phyloP scores from a whole-genome alignment of 306 rosid genomes.

The Begonia fuchsioides region DNA sequence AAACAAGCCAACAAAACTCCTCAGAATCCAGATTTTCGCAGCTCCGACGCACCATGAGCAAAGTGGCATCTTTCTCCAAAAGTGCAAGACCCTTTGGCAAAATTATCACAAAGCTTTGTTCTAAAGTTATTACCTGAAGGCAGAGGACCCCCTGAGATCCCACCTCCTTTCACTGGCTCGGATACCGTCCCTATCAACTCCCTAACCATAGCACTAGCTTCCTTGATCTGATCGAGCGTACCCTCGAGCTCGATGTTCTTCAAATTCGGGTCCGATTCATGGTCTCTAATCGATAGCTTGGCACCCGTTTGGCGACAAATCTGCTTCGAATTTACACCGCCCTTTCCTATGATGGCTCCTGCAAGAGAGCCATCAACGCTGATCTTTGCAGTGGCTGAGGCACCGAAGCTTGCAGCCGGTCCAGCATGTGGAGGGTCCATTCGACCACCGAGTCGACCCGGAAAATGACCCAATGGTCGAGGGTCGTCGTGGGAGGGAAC shows the following conservation, averaged over 20 bases:
- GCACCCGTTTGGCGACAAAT: slow-evolving; percentile 97
- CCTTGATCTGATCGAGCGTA: slow-evolving; percentile 73
- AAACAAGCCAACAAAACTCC: background rate
- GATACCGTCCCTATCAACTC: slow-evolving; percentile 51
- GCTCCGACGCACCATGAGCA: slow-evolving; percentile 76
- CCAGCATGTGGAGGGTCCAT: slow-evolving; percentile 49
- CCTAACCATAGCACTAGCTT: slow-evolving; percentile 78
- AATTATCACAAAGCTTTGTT: slow-evolving; percentile 92
- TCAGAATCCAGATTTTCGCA: slow-evolving; percentile 54
- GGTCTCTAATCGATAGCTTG: slow-evolving; percentile 79
- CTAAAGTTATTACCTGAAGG: slow-evolving; percentile 50
- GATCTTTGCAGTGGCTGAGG: slow-evolving; percentile 85
- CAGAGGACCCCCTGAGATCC: slow-evolving; percentile 32
- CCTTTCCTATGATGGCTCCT: slow-evolving; percentile 95
- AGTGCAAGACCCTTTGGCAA: slow-evolving; percentile 77
- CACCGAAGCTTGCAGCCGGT: slow-evolving; percentile 69
- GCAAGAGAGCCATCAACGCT: slow-evolving; percentile 91
- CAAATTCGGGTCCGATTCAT: slow-evolving; percentile 64
- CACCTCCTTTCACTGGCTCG: slow-evolving; percentile 38
- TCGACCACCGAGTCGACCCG: slow-evolving; percentile 33
- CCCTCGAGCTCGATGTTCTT: slow-evolving; percentile 95
- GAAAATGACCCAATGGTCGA: slow-evolving; percentile 34
- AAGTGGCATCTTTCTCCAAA: slow-evolving; percentile 96
- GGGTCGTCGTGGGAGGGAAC: slow-evolving; percentile 55
- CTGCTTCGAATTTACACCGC: slow-evolving; percentile 91